Evolutionary conservation across 768 basidiomycete genomes (phyloP), one percentile per base, ranked within the genome.

Genomic region (Artomyces pyxidatus): DNA sequence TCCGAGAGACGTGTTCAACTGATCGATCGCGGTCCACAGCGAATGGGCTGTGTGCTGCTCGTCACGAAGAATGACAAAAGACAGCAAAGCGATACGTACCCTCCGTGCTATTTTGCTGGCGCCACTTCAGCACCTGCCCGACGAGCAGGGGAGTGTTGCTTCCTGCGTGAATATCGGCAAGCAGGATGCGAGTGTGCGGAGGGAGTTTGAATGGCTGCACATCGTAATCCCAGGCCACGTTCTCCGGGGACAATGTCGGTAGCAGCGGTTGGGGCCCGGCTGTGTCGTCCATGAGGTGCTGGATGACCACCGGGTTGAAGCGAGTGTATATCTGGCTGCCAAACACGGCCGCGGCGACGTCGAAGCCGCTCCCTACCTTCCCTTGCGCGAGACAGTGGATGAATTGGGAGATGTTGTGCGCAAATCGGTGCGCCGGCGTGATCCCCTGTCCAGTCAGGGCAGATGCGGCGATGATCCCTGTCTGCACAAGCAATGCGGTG

Each of bases 281-380:
- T 23, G 65, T 58, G 42, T 73, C 76, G 37, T 68, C 68, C 85
- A 87, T 85, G 51, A 89, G 65, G 35, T 70, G 68, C 52, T 78
- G 72, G 37, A 93, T 65, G 22, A 90, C 81, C 12, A 65, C 67
- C 4, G 90, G 86, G 60, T 79, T 77, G 63, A 97, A 97, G 39
- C 94, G 80, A 21, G 80, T 85, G 68, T 98, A 99, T 6, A 92
- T 61, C 59, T 98, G 95, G 60, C 91, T 93, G 21, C 96, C 96
- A 64, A 87, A 98, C 3, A 90, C 88, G 1, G 95, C 95, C 0
- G 91, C 80, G 6, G 90, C 82, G 41, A 99, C 89, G 60, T 99
- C 96, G 68, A 99, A 99, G 6, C 96, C 96, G 59, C 88, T 92
- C 26, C 96, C 96, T 14, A 99, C 85, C 68, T 99, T 99, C 35